Percentiles rank a stretch among this genome's conserved stretches.
These are phyloP conservation scores for Melastoma candidum DNA, from an alignment of 441 rosid species.

Conservation along the genomic window DNA sequence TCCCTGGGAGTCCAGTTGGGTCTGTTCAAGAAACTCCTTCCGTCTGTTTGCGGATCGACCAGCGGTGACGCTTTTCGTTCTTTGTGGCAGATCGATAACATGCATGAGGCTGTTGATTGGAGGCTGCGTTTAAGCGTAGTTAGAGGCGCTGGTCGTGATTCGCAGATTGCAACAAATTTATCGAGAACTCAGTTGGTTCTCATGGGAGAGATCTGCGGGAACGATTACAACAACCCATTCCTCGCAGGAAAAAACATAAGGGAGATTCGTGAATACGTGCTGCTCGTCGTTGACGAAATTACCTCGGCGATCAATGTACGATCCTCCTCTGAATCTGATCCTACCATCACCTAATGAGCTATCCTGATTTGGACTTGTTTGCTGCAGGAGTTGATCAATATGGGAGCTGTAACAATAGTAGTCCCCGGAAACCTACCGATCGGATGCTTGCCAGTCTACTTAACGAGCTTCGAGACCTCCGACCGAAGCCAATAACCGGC, in stretches of 20 bases:
- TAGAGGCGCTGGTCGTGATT: neutral
- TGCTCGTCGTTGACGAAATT: conserved; percentile 23
- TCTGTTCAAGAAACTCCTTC: conserved; percentile 24
- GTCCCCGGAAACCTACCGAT: conserved; percentile 39
- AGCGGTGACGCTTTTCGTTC: conserved; percentile 14
- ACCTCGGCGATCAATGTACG: conserved; percentile 26
- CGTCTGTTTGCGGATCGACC: conserved; percentile 21
- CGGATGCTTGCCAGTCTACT: conserved; percentile 25
- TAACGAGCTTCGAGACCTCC: conserved; percentile 19
- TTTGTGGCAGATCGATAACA: neutral
- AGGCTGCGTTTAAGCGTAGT: neutral
- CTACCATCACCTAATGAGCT: neutral
- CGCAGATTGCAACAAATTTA: conserved; percentile 24
- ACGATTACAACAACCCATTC: conserved; percentile 34
- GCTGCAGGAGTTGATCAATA: conserved; percentile 31
- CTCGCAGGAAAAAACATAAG: conserved; percentile 9
- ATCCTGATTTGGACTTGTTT: neutral
- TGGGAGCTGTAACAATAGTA: conserved; percentile 35
- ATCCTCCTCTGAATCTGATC: no score
- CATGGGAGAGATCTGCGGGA: conserved; percentile 54
- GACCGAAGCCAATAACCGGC: conserved; percentile 23
- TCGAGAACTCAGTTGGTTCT: conserved; percentile 27
- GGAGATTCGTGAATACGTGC: conserved; percentile 24
- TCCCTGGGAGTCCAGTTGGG: conserved; percentile 28
- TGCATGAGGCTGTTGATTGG: neutral